A percentile compares a stretch with the other conserved stretches of the same genome.
Evolutionary conservation across 73 alveolate species (phyloP).

Genomic region (Durusdinium trenchii): DNA sequence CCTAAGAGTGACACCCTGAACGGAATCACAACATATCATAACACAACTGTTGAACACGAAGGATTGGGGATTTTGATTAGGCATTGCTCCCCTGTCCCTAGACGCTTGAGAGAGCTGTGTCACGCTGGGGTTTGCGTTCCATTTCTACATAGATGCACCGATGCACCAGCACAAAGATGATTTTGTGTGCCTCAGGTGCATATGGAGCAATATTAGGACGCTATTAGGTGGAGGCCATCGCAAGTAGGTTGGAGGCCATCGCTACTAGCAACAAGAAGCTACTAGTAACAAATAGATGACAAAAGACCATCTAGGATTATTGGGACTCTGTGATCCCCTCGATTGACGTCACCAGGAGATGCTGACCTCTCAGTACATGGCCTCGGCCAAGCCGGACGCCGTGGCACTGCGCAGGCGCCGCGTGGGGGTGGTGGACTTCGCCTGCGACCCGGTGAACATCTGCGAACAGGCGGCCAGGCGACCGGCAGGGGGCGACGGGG

Average conservation of each 20-base stretch:
- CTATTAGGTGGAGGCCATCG: too few species aligned
- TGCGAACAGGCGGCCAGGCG: conserved; percentile 92
- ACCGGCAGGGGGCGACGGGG: neutral
- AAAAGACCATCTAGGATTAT: neutral
- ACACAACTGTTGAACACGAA: too few species aligned
- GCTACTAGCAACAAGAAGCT: neutral
- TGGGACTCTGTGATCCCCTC: too few species aligned
- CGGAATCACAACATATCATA: too few species aligned
- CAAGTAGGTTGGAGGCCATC: too few species aligned
- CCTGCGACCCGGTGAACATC: conserved; percentile 88
- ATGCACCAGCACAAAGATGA: neutral
- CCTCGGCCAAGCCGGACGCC: conserved; percentile 64
- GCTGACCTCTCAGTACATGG: conserved; percentile 90
- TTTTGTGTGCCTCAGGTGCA: neutral
- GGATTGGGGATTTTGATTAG: too few species aligned
- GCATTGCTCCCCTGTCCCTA: too few species aligned
- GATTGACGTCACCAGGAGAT: conserved; percentile 23
- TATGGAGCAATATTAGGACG: too few species aligned
- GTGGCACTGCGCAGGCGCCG: conserved; percentile 64
- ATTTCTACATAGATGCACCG: neutral
- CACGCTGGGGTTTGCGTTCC: neutral
- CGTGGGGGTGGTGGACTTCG: conserved; percentile 89
- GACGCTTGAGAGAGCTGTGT: too few species aligned
- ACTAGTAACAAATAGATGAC: neutral
- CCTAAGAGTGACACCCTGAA: too few species aligned